Base-by-base conservation (phyloP, 2,329 filamentous ascomycete species). In the Fonsecaea multimorphosa region DNA sequence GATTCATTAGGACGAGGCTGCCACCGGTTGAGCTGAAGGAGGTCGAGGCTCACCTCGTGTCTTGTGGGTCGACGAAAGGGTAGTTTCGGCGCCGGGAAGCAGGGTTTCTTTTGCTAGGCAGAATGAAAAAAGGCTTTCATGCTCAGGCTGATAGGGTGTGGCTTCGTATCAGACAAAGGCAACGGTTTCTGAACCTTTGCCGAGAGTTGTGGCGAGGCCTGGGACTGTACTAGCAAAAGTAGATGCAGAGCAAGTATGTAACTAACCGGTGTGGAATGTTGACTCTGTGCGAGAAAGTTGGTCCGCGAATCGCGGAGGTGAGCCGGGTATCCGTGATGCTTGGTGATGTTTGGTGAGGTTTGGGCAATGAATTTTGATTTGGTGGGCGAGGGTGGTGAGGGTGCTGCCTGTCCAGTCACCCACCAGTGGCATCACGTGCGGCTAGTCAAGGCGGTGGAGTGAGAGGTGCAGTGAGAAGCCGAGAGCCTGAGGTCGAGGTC, bases 251-350 rank as follows among this genome's bases (percentile, higher is more conserved):
- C 44, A 24, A 49, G 19, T 24, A n/a, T n/a, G n/a, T n/a, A n/a
- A n/a, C n/a, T n/a, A 49, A 49, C 44, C 44, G 44, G 44, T 49
- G 44, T 12, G 44, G 44, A 49, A 49, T 49, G 44, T 27, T 49
- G 19, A 27, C 2, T 27, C 11, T 49, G 44, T 2, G 27, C 8
- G 9, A 49, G 44, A 27, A 49, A 27, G 16, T 49, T 49, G 8
- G 44, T 24, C 22, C 19, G 9, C 19, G 44, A 49, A 49, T 49
- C 19, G 22, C 22, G 12, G 44, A 11, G 19, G 44, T 22, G 11
- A 24, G 22, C 19, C 44, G 19, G 44, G 9, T 9, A 49, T 49
- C 44, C 44, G 19, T 27, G 22, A 24, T 22, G 5, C 27, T 24
- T 49, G 22, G 44, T n/a, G n/a, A n/a, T n/a, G n/a, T n/a, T n/a